Base-by-base conservation (phyloP, 768 basidiomycete species). In the Boletales sp. region DNA sequence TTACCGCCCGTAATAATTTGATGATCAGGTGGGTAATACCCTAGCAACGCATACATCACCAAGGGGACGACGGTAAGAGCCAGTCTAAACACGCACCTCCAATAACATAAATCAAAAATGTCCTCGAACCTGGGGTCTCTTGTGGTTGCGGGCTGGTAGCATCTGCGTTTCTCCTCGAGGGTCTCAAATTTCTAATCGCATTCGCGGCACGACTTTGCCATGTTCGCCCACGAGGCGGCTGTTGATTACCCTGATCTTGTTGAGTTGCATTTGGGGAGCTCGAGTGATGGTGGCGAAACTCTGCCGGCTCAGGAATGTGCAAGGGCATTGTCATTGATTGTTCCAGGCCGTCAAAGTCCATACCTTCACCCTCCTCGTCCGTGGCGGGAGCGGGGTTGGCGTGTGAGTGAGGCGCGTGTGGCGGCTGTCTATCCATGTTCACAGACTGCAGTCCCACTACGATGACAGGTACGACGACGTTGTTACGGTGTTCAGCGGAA, bases 1-100 rank as follows among this genome's bases (percentile, higher is more conserved):
- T 79, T 80, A 56, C 83, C 81, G 19, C 87, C 88, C n/a, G 84
- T 86, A 38, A 95, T 83, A 54, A 97, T 86, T 44, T 83, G 88
- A 65, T 95, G 93, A 58, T 90, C 84, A 13, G 88, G 86, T 1
- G 92, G 90, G 64, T 95, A 96, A 61, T 93, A 91, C n/a, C 93
- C 93, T 88, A 54, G 35, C 39, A 50, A 33, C 10, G 41, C 31
- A 45, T 32, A 41, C 31, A 50, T 56, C 42, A 57, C 39, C 44
- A 21, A 46, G 14, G 36, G 46, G 13, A 2, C 11, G 15, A 33
- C 19, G 38, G 12, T 8, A 2, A 35, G 18, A 31, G 21, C 5
- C 5, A 9, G 39, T 13, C 15, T 5, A 43, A 33, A 45, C 42
- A 67, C 77, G 44, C 54, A 82, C 87, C 87, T 44, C 89, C 88